Evolutionary conservation across 176 grass and related monocot species (phyloP).

Genomic region (Carex myosuroides): DNA sequence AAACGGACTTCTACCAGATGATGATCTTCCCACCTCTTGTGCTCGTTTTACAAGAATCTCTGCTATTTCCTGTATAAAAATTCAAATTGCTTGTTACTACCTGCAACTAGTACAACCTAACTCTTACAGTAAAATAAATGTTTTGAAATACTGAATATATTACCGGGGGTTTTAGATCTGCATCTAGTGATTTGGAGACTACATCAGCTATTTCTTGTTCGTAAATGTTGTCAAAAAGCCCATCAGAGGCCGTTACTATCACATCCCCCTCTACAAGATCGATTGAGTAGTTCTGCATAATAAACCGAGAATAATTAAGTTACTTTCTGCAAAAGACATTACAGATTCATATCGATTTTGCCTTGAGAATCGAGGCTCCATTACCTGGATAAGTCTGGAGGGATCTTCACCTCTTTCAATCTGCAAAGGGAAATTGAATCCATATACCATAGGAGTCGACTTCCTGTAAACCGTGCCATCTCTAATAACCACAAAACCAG

Average conservation of each 20-base stretch:
- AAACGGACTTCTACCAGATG: conserved; percentile 64
- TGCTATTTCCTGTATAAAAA: conserved; percentile 55
- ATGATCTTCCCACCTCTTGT: conserved; percentile 59
- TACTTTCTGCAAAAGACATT: neutral
- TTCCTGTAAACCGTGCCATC: conserved; percentile 58
- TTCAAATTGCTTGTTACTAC: neutral
- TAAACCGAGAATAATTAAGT: neutral
- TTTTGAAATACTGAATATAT: neutral
- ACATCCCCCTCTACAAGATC: conserved; percentile 68
- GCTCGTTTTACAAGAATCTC: conserved; percentile 49
- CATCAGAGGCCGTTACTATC: conserved; percentile 78
- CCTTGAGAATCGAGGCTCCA: neutral
- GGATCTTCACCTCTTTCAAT: conserved; percentile 94
- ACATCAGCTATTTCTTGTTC: conserved; percentile 61
- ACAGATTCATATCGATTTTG: neutral
- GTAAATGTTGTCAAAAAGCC: conserved; percentile 83
- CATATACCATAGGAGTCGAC: conserved; percentile 87
- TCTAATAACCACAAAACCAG: conserved; percentile 87
- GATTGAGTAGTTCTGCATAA: conserved; percentile 50
- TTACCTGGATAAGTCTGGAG: conserved; percentile 62
- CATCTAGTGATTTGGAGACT: conserved; percentile 63
- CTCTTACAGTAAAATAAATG: neutral
- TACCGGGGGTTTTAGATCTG: conserved; percentile 48
- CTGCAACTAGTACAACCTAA: neutral
- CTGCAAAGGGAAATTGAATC: conserved; percentile 97